A percentile compares a stretch with the other conserved stretches of the same genome.
Conservation (phyloP, 805 yeast genomes). For the Cyberlindnera meyerae region DNA sequence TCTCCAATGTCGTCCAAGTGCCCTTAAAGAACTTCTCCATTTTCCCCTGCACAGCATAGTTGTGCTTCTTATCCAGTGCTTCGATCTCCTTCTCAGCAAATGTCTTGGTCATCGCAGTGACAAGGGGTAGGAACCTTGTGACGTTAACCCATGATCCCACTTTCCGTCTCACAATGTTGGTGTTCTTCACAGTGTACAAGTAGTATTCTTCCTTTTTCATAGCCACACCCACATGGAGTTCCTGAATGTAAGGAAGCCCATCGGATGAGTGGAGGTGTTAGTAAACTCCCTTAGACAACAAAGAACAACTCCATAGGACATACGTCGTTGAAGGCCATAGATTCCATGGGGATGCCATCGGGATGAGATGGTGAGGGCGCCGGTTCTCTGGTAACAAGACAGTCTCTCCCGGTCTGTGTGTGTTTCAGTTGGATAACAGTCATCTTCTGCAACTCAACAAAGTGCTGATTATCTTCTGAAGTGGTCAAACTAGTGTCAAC, state of each 20-base stretch:
- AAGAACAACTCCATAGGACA: too few relatives aligned
- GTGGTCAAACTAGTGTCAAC: too few relatives aligned
- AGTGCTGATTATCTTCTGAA: too few relatives aligned
- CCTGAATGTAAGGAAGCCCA: too few relatives aligned
- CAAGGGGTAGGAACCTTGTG: constrained; percentile 2
- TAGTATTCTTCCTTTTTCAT: constrained; percentile 7
- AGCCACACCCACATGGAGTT: too few relatives aligned
- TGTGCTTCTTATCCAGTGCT: background rate
- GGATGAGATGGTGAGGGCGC: too few relatives aligned
- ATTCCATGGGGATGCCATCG: background rate
- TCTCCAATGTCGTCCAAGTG: constrained; percentile 20
- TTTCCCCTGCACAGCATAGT: background rate
- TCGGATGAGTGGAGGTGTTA: too few relatives aligned
- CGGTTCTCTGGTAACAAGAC: too few relatives aligned
- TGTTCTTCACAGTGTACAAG: background rate
- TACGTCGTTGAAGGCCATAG: constrained; percentile 1
- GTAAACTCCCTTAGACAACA: too few relatives aligned
- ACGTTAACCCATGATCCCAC: constrained; percentile 13
- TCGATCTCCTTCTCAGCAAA: constrained; percentile 1
- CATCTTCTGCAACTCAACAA: too few relatives aligned
- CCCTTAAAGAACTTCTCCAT: constrained; percentile 13
- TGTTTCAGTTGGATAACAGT: too few relatives aligned
- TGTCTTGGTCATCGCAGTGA: background rate
- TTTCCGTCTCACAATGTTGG: constrained; percentile 5
- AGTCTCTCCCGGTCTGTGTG: too few relatives aligned